Percentiles rank a stretch among this genome's conserved stretches.
phyloP scores from a whole-genome alignment of 352 stramenopile genomes.

The Elongisporangium undulatum region DNA sequence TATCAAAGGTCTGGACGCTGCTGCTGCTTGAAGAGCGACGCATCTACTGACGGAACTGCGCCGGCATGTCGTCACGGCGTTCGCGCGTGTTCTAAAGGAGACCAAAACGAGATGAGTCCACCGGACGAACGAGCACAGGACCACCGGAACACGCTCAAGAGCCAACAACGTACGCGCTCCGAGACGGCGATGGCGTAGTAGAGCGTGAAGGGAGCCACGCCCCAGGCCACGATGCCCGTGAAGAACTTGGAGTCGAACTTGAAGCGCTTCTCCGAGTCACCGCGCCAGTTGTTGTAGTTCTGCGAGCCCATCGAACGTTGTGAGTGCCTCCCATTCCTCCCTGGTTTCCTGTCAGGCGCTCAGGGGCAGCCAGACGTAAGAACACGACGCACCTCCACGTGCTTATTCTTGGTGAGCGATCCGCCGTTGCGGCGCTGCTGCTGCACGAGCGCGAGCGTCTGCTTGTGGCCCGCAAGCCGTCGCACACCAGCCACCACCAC shows the following conservation, averaged over 20 bases:
- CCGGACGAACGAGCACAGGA: too few species aligned
- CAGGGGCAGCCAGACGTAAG: not conserved
- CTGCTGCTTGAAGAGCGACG: not conserved
- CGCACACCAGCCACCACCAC: constrained; percentile 53
- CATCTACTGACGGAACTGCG: constrained; percentile 55
- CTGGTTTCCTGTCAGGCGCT: too few species aligned
- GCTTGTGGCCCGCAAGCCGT: constrained; percentile 32
- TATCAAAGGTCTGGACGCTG: not conserved
- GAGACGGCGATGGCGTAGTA: constrained; percentile 57
- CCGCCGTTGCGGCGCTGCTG: constrained; percentile 69
- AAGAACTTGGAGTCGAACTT: constrained; percentile 72
- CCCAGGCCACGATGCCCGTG: constrained; percentile 40
- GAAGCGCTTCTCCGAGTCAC: constrained; percentile 82
- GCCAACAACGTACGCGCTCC: constrained; percentile 54
- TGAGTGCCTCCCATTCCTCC: too few species aligned
- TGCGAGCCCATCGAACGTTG: constrained; percentile 13
- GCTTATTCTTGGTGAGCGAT: constrained; percentile 79
- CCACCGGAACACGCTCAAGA: not conserved
- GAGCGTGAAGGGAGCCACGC: constrained; percentile 47
- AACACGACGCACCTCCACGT: constrained; percentile 55
- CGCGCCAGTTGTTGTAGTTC: constrained; percentile 87
- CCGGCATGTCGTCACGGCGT: constrained; percentile 34
- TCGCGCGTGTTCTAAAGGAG: constrained; percentile 34
- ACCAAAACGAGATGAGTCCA: not conserved
- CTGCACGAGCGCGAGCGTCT: constrained; percentile 40